These are phyloP conservation scores for Cnidoscolus chayamansa DNA, from an alignment of 441 rosid genomes.

Conservation along the genomic window DNA sequence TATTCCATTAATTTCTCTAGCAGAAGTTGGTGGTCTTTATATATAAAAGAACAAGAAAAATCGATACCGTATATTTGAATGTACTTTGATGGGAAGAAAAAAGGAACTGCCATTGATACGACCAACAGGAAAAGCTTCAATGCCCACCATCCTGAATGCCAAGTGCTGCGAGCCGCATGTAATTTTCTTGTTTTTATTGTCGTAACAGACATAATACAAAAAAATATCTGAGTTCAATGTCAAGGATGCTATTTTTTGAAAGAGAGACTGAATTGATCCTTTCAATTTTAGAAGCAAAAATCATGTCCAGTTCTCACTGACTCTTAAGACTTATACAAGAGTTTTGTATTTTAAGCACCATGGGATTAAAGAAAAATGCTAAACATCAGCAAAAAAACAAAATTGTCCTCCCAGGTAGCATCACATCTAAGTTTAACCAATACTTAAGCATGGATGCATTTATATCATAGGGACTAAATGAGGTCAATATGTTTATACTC, in stretches of 20 bases:
- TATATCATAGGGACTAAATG: neutral
- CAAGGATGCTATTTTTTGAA: conserved; percentile 27
- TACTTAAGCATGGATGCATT: neutral
- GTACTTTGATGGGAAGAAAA: conserved; percentile 57
- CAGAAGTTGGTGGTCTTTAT: neutral
- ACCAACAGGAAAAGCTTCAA: conserved; percentile 49
- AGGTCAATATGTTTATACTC: too few relatives aligned
- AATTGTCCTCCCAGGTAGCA: neutral
- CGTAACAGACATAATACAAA: conserved; percentile 60
- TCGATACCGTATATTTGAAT: conserved; percentile 67
- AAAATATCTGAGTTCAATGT: conserved; percentile 59
- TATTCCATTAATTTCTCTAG: neutral
- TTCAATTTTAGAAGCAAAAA: neutral
- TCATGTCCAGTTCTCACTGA: neutral
- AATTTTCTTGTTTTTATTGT: conserved; percentile 62
- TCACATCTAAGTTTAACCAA: neutral
- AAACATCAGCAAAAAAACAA: neutral
- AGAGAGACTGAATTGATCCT: conserved; percentile 1
- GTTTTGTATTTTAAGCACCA: neutral
- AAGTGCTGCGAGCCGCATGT: conserved; percentile 42
- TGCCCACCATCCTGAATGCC: conserved; percentile 80
- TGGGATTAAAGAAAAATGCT: neutral
- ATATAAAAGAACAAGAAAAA: neutral
- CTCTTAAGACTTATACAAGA: neutral
- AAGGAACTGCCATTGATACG: conserved; percentile 47